A percentile compares a stretch with the other conserved stretches of the same genome.
phyloP scores from a whole-genome alignment of 2,329 filamentous ascomycete species.

The Magnaporthiopsis rhizophila region DNA sequence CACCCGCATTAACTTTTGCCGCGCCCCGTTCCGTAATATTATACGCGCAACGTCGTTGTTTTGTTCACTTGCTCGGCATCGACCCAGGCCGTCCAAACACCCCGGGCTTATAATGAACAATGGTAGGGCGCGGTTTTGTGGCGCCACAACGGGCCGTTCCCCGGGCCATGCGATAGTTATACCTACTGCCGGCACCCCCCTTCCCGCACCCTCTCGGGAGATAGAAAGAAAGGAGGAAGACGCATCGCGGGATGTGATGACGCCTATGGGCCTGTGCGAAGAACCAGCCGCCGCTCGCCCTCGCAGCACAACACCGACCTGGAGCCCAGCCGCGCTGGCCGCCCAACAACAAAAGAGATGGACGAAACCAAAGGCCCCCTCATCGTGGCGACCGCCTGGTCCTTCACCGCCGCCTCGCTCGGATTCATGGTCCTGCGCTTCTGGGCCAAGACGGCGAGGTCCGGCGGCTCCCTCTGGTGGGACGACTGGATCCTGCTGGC shows the following conservation, averaged over 20 bases:
- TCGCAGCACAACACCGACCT: background rate
- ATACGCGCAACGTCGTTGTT: background rate
- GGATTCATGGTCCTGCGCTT: constrained; percentile 4
- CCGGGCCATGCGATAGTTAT: background rate
- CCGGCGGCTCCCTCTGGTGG: constrained; percentile 15
- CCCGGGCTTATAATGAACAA: background rate
- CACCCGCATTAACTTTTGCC: too few relatives aligned
- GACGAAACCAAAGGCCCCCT: constrained; percentile 1
- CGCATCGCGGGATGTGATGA: background rate
- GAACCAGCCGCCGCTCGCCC: background rate
- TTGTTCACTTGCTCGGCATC: background rate
- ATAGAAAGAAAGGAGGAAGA: background rate
- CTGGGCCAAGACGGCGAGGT: constrained; percentile 5
- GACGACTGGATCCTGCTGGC: constrained; percentile 18
- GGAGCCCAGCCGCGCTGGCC: background rate
- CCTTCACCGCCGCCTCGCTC: background rate
- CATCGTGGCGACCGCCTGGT: constrained; percentile 2
- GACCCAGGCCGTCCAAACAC: background rate
- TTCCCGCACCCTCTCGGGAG: background rate
- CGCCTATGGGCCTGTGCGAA: background rate
- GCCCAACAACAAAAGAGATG: background rate
- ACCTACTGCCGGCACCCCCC: background rate
- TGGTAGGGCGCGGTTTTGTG: background rate
- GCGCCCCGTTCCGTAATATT: background rate
- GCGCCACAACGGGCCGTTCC: background rate